A percentile compares a stretch with the other conserved stretches of the same genome.
These are phyloP conservation scores for Magnaporthiopsis rhizophila DNA, from an alignment of 2,329 filamentous ascomycete species.

Conservation along the genomic window DNA sequence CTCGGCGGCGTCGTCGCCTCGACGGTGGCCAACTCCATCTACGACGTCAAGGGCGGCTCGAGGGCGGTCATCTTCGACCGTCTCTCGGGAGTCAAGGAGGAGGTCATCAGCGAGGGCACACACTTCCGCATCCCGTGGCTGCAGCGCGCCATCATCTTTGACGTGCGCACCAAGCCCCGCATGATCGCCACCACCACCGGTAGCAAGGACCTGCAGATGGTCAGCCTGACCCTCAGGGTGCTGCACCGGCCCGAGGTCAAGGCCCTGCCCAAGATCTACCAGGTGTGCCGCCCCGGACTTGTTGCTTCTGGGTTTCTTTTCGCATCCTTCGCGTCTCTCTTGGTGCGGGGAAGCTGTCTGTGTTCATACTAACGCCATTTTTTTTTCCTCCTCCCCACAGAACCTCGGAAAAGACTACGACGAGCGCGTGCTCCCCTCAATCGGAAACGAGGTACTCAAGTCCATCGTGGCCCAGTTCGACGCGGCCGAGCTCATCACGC, in stretches of 20 bases:
- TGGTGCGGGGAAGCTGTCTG: not conserved
- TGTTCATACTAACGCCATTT: not conserved
- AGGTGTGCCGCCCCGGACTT: conserved; percentile 52
- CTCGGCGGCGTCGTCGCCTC: conserved; percentile 46
- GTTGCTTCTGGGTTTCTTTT: not conserved
- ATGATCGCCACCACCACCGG: conserved; percentile 97
- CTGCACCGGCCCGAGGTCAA: conserved; percentile 90
- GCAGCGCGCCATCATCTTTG: conserved; percentile 89
- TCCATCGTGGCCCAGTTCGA: conserved; percentile 98
- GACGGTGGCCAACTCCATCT: conserved; percentile 70
- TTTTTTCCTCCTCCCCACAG: conserved; percentile 34
- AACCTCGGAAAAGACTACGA: conserved; percentile 98
- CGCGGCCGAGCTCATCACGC: conserved; percentile 95
- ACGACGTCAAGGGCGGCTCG: conserved; percentile 93
- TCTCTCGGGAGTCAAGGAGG: conserved; percentile 82
- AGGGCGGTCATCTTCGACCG: conserved; percentile 98
- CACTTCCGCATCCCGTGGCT: conserved; percentile 96
- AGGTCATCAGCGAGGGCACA: conserved; percentile 89
- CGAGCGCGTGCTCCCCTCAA: conserved; percentile 94
- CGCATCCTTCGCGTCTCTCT: not conserved
- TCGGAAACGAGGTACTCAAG: conserved; percentile 99
- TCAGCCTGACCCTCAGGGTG: conserved; percentile 93
- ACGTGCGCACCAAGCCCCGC: conserved; percentile 93
- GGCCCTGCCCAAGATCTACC: conserved; percentile 93
- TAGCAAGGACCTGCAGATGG: conserved; percentile 99